Percentiles rank a stretch among this genome's conserved stretches.
Evolutionary conservation across 352 stramenopile species (phyloP).

Genomic region (Phytopythium kandeliae): DNA sequence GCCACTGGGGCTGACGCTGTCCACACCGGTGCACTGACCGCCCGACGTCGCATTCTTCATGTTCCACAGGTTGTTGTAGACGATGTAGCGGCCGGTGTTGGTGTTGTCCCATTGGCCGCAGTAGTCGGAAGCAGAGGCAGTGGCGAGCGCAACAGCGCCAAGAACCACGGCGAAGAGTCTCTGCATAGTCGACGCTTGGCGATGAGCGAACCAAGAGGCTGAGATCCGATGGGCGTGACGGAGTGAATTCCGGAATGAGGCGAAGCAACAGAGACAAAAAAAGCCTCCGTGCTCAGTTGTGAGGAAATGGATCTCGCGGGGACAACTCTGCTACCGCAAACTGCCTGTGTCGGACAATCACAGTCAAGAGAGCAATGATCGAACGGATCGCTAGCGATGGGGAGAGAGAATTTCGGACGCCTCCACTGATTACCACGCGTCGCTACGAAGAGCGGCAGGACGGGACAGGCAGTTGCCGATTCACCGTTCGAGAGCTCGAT

Average conservation of each 20-base stretch:
- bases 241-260: not conserved
- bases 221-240: not conserved
- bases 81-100: constrained; percentile 22
- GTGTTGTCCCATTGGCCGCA: constrained; percentile 27
- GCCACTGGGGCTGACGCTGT: constrained; percentile 9
- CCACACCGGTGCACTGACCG: constrained; percentile 14
- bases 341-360: no score
- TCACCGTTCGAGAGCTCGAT: not conserved
- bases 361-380: not conserved
- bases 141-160: constrained; percentile 2
- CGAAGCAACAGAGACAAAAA: no score
- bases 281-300: no score
- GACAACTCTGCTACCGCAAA: no score
- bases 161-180: constrained; percentile 6
- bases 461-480: not conserved
- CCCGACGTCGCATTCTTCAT: constrained; percentile 17
- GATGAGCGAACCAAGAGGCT: no score
- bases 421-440: not conserved
- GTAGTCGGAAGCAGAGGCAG: constrained; percentile 11
- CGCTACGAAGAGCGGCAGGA: not conserved
- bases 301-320: no score
- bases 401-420: not conserved
- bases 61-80: constrained; percentile 37
- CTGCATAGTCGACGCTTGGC: constrained; percentile 20
- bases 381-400: not conserved